Conservation (phyloP, 768 basidiomycete genomes). For the Suillus variegatus region DNA sequence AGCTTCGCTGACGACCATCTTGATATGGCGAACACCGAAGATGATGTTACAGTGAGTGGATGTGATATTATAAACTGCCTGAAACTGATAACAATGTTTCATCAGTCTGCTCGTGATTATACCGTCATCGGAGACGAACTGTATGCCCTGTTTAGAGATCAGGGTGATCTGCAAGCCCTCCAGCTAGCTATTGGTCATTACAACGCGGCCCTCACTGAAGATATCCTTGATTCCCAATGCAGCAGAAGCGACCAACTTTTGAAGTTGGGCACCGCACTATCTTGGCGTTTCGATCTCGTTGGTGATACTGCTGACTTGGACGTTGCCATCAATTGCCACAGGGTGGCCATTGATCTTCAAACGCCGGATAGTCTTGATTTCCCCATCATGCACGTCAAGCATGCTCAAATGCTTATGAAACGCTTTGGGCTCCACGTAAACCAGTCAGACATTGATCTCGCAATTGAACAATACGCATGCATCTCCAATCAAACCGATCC, state of each 20-base stretch:
- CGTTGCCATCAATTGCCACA: conserved; percentile 25
- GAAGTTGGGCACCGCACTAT: conserved; percentile 21
- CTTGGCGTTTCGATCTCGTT: conserved; percentile 21
- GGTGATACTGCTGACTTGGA: conserved; percentile 27
- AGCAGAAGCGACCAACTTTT: conserved; percentile 25
- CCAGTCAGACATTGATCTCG: neutral
- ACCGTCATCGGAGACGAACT: conserved; percentile 24
- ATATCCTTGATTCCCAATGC: conserved; percentile 24
- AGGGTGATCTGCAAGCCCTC: conserved; percentile 9
- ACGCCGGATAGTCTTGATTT: conserved; percentile 15
- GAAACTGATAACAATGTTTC: neutral
- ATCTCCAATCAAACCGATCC: conserved; percentile 21
- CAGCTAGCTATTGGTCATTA: conserved; percentile 14
- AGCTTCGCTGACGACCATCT: neutral
- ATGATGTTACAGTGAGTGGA: neutral
- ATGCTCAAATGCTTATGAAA: conserved; percentile 4
- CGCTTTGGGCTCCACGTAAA: conserved; percentile 1
- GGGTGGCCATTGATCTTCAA: conserved; percentile 21
- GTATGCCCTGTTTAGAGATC: conserved; percentile 23
- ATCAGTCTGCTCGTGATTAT: conserved; percentile 14
- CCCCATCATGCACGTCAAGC: conserved; percentile 3
- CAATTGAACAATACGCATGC: neutral
- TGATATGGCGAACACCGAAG: conserved; percentile 11
- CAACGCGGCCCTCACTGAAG: conserved; percentile 16
- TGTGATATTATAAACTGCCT: neutral